A percentile compares a stretch with the other conserved stretches of the same genome.
Evolutionary conservation across 495 filamentous ascomycete species (phyloP).

Genomic region (Talaromyces wortmannii): DNA sequence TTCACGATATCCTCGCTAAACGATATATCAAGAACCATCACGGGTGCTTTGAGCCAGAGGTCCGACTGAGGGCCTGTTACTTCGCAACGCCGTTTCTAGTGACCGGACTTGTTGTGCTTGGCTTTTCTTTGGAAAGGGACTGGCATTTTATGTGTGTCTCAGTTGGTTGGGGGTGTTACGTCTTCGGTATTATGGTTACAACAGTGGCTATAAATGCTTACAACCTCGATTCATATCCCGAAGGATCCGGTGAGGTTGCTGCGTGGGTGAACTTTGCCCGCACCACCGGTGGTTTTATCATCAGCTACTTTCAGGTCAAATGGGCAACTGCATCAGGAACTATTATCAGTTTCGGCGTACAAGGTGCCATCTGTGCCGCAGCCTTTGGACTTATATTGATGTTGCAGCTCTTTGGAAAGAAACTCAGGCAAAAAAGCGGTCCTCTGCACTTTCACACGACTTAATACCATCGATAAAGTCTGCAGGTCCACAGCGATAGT

Average conservation of each 20-base stretch:
- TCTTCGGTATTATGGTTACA: conserved; percentile 58
- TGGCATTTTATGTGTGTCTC: conserved; percentile 52
- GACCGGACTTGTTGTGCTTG: conserved; percentile 44
- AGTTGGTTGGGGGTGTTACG: conserved; percentile 49
- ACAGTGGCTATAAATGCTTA: conserved; percentile 57
- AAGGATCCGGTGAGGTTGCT: conserved; percentile 48
- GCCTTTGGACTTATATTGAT: conserved; percentile 33
- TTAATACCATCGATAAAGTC: too few relatives aligned
- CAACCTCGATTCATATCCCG: conserved; percentile 52
- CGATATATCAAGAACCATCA: conserved; percentile 40
- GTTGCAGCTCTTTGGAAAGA: conserved; percentile 39
- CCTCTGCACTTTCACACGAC: too few relatives aligned
- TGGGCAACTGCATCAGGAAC: conserved; percentile 24
- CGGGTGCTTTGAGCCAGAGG: conserved; percentile 53
- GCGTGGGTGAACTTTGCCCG: conserved; percentile 44
- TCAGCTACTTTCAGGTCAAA: conserved; percentile 42
- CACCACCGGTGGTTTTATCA: conserved; percentile 43
- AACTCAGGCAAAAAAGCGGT: too few relatives aligned
- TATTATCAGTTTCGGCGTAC: conserved; percentile 39
- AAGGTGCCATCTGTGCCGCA: conserved; percentile 34
- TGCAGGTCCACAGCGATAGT: too few relatives aligned
- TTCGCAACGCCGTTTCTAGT: conserved; percentile 44
- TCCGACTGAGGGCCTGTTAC: conserved; percentile 45
- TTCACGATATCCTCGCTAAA: conserved; percentile 47
- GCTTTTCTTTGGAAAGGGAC: conserved; percentile 42